Percentiles rank a stretch among this genome's conserved stretches.
These are phyloP conservation scores for Moesziomyces sp. DNA, from an alignment of 1,284 basidiomycete genomes.

Conservation along the genomic window DNA sequence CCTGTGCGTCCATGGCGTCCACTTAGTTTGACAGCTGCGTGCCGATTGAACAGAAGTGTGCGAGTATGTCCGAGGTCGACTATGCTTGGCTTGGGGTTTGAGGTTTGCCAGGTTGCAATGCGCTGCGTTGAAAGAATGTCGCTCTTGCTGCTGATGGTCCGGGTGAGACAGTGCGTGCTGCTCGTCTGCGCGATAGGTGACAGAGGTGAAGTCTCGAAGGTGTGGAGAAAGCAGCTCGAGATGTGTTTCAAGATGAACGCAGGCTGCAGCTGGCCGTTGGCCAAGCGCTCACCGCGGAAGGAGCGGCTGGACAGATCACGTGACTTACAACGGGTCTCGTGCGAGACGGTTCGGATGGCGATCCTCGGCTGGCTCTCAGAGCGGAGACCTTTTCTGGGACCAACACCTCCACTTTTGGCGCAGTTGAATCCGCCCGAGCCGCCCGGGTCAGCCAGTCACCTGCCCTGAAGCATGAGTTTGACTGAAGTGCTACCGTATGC, in stretches of 20 bases:
- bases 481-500: background rate
- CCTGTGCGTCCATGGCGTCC: constrained; percentile 58
- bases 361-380: too few relatives aligned
- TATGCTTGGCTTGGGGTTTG: too few relatives aligned
- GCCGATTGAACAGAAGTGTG: background rate
- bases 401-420: constrained; percentile 33
- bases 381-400: background rate
- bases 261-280: constrained; percentile 3
- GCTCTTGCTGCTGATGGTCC: background rate
- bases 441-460: too few relatives aligned
- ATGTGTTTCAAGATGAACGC: background rate
- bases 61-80: background rate
- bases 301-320: constrained; percentile 3
- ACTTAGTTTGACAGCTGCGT: background rate
- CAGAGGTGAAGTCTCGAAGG: background rate
- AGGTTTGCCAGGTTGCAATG: background rate
- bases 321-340: constrained; percentile 11
- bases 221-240: background rate
- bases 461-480: background rate
- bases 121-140: background rate
- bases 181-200: too few relatives aligned
- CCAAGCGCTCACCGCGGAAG: constrained; percentile 1
- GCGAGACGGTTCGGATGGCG: constrained; percentile 4
- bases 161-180: too few relatives aligned
- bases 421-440: background rate